These are phyloP conservation scores for Asclepias syriaca DNA, from an alignment of 257 asterid species.

Conservation along the genomic window DNA sequence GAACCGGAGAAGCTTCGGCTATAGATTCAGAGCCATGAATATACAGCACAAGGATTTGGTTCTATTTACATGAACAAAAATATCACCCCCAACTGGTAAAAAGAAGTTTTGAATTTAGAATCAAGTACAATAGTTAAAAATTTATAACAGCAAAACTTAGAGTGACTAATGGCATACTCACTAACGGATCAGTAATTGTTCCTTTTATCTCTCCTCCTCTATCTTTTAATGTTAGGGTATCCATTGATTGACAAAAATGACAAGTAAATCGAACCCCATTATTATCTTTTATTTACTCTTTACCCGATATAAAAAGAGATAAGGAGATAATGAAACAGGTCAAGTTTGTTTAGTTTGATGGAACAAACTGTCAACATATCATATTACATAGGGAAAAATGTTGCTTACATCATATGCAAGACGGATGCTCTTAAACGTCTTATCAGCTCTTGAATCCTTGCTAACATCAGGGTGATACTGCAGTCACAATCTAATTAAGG, in stretches of 20 bases:
- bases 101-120: too few species aligned
- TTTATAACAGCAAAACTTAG: too few species aligned
- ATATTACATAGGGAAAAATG: constrained; percentile 4
- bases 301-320: background rate
- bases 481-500: constrained; percentile 25
- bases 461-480: constrained; percentile 96
- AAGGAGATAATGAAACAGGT: background rate
- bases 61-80: background rate
- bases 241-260: too few species aligned
- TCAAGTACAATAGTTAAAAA: too few species aligned
- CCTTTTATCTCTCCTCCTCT: too few species aligned
- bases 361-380: background rate
- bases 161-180: too few species aligned
- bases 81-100: background rate
- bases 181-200: too few species aligned
- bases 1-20: background rate
- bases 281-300: background rate
- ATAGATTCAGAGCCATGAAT: background rate
- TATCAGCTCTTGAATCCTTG: constrained; percentile 65
- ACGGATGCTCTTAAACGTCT: constrained; percentile 67
- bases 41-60: background rate
- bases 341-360: background rate
- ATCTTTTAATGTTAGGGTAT: too few species aligned
- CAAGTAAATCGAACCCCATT: background rate
- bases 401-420: constrained; percentile 76